These are phyloP conservation scores for Chlorencoelia australis DNA, from an alignment of 2,329 filamentous ascomycete species.

Conservation along the genomic window DNA sequence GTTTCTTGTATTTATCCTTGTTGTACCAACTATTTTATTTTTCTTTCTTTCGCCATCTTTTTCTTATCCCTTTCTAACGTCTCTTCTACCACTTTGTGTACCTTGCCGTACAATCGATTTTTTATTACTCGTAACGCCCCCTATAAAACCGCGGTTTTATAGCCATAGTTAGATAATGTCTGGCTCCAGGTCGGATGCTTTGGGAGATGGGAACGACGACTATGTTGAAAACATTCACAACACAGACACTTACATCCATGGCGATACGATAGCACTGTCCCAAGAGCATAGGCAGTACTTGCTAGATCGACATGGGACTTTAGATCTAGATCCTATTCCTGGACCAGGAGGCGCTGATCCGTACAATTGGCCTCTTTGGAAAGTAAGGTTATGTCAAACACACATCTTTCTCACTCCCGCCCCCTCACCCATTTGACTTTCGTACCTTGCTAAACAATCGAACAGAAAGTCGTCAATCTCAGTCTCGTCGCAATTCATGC, in stretches of 20 bases:
- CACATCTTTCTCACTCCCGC: neutral
- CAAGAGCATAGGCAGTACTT: slow-evolving; percentile 9
- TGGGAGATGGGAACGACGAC: too few relatives aligned
- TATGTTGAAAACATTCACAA: too few relatives aligned
- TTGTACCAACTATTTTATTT: too few relatives aligned
- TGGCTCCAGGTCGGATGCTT: too few relatives aligned
- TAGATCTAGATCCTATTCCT: slow-evolving; percentile 9
- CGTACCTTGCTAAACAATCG: neutral
- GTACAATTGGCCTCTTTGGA: slow-evolving; percentile 43
- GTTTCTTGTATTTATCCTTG: too few relatives aligned
- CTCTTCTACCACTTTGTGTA: too few relatives aligned
- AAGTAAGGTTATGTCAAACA: slow-evolving; percentile 25
- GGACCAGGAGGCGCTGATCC: slow-evolving; percentile 33
- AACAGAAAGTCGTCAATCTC: slow-evolving; percentile 37
- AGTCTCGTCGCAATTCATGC: slow-evolving; percentile 41
- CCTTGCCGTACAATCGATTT: too few relatives aligned
- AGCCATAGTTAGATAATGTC: too few relatives aligned
- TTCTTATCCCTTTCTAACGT: too few relatives aligned
- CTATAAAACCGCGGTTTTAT: too few relatives aligned
- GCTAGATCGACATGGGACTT: slow-evolving; percentile 7
- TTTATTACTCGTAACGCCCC: too few relatives aligned
- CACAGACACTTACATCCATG: slow-evolving; percentile 1
- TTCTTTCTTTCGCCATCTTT: too few relatives aligned
- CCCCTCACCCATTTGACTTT: neutral
- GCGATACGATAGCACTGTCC: neutral